Base-by-base conservation (phyloP, 768 basidiomycete species). In the Thelephora ganbajun region DNA sequence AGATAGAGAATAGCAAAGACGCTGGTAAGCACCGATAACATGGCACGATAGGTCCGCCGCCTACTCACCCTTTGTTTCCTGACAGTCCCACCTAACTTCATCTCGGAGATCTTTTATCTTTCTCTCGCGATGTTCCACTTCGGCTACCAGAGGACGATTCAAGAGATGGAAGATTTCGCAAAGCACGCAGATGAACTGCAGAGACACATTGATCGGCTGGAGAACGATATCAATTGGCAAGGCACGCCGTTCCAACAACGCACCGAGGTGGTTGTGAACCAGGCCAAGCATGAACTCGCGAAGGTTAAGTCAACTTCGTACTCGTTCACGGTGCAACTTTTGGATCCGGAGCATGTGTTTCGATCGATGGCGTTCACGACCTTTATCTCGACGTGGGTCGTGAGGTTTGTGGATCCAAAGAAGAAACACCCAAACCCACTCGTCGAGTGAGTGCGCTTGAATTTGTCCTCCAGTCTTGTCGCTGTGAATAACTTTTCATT, bases 101-200 rank as follows among this genome's bases (percentile, higher is more conserved):
- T 97, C 52, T 90, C 94, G 5, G 83, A 97, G 39, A 78, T 96
- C 16, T 98, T 97, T 69, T 97, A 87, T 67, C 72, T 97, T 39
- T 72, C 83, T 6, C 74, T 87, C 43, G 83, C 90, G 0, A 84
- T 83, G 70, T 82, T 85, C 48, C 94, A 99, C 64, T 83, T 90
- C 48, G 94, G 93, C 2, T 76, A 86, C 51, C 72, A 86, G 54
- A 81, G 76, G 60, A 88, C 90, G 1, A 81, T 93, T 41, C 79
- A 79, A 35, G 79, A 73, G 3, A 81, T 79, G 53, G 80, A 79
- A 11, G 81, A 85, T 45, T 69, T 89, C 20, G 71, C 70, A 33
- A 85, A 86, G 55, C 79, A 91, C 51, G 50, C 79, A 3, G 83
- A 85, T 12, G 86, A 93, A 16, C 70, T 87, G 39, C 77, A 83